These are phyloP conservation scores for Torulaspora delbrueckii DNA, from an alignment of 805 yeast genomes.

Conservation along the genomic window DNA sequence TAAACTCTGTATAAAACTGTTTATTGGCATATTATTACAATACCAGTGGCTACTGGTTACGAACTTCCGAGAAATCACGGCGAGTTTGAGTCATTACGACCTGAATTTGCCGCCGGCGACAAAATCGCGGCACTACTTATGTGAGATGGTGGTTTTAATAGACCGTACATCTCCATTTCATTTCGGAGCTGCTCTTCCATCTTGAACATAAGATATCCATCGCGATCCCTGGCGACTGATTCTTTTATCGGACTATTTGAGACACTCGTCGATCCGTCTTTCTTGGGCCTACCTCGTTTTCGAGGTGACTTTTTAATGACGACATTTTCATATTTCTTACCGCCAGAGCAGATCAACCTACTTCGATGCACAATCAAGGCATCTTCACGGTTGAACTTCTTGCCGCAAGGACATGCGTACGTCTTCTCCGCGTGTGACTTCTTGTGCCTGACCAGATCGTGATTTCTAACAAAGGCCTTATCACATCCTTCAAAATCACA, in stretches of 20 bases:
- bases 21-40: constrained; percentile 3
- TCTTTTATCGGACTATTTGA: constrained; percentile 28
- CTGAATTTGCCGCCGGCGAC: constrained; percentile 19
- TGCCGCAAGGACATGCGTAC: constrained; percentile 86
- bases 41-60: not conserved
- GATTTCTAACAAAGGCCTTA: constrained; percentile 90
- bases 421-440: constrained; percentile 77
- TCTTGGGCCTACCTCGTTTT: constrained; percentile 28
- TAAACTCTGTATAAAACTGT: not conserved
- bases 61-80: not conserved
- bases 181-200: constrained; percentile 26
- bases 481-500: constrained; percentile 64
- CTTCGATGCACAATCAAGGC: constrained; percentile 77
- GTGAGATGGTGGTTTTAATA: constrained; percentile 18
- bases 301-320: constrained; percentile 32
- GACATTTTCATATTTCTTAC: constrained; percentile 35
- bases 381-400: constrained; percentile 83
- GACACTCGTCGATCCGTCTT: constrained; percentile 17
- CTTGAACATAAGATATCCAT: constrained; percentile 18
- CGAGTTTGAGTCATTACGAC: constrained; percentile 25
- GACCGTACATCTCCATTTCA: constrained; percentile 19
- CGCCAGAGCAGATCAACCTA: constrained; percentile 80
- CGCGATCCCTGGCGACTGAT: constrained; percentile 18
- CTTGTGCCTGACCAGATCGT: constrained; percentile 85
- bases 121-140: constrained; percentile 6